phyloP scores from a whole-genome alignment of 257 asterid genomes.

The Plectranthus barbatus region DNA sequence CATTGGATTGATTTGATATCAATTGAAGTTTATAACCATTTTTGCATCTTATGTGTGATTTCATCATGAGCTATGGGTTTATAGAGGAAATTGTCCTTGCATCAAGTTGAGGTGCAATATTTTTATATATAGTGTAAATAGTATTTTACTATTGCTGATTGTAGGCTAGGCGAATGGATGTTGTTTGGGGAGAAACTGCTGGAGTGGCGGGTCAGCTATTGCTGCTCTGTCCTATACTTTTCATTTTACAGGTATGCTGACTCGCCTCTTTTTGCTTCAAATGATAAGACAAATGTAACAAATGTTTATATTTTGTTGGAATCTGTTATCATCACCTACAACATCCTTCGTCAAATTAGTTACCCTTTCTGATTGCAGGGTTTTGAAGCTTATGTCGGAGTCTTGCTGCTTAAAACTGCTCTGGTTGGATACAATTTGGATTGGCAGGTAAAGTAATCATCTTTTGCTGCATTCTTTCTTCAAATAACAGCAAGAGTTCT shows the following conservation, averaged over 20 bases:
- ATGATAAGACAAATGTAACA: not conserved
- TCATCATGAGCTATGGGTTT: not conserved
- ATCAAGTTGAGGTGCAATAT: not conserved
- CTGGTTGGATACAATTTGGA: conserved; percentile 57
- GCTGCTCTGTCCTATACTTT: conserved; percentile 65
- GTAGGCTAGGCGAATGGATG: conserved; percentile 97
- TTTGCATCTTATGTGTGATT: conserved; percentile 8
- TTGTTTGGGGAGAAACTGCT: conserved; percentile 98
- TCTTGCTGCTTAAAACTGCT: conserved; percentile 77
- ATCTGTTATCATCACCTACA: not conserved
- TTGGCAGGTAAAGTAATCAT: conserved; percentile 66
- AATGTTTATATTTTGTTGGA: not conserved
- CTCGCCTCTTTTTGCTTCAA: not conserved
- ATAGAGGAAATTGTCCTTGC: not conserved
- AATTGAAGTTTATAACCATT: not conserved
- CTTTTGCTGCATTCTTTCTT: not conserved
- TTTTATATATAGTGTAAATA: not conserved
- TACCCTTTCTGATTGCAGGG: conserved; percentile 42
- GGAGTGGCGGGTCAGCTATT: conserved; percentile 90
- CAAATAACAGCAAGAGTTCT: not conserved
- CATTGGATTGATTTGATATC: not conserved
- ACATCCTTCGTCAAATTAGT: not conserved
- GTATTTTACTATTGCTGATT: conserved; percentile 11
- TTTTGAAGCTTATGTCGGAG: conserved; percentile 87
- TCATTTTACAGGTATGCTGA: conserved; percentile 61